These are phyloP conservation scores for Bolboschoenoplectus hybrid DNA, from an alignment of 202 grass and related monocot species.

Conservation along the genomic window DNA sequence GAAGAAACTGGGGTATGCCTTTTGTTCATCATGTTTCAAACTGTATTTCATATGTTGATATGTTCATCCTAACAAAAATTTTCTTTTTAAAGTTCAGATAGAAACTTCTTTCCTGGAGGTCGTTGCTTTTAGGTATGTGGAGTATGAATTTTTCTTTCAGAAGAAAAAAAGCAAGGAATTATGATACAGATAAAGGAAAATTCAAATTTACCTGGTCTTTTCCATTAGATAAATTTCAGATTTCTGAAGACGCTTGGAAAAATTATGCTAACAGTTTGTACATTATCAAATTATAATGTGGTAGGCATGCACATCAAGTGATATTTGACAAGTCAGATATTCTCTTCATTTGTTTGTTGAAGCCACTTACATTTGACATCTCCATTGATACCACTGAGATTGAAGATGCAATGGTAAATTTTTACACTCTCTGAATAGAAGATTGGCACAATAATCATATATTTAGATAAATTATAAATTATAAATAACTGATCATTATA, in stretches of 20 bases:
- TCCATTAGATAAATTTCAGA: not conserved
- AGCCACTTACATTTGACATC: slow-evolving; percentile 58
- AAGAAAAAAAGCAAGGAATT: not conserved
- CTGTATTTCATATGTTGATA: not conserved
- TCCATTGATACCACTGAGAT: slow-evolving; percentile 60
- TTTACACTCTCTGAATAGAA: not conserved
- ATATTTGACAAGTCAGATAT: slow-evolving; percentile 70
- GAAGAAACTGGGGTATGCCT: slow-evolving; percentile 68
- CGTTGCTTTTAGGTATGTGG: slow-evolving; percentile 59
- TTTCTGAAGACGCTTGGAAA: not conserved
- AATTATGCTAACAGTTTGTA: not conserved
- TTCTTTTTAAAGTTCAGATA: slow-evolving; percentile 47
- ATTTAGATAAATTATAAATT: not conserved
- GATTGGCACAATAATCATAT: not conserved
- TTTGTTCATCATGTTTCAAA: not conserved
- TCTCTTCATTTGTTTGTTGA: slow-evolving; percentile 68
- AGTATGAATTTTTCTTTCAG: not conserved
- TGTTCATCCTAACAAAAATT: slow-evolving; percentile 16
- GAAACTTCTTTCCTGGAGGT: slow-evolving; percentile 61
- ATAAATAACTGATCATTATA: not conserved
- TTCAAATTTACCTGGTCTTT: slow-evolving; percentile 15
- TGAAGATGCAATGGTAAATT: slow-evolving; percentile 57
- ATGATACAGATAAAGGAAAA: not conserved
- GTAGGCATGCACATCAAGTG: slow-evolving; percentile 62
- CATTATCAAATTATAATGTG: slow-evolving; percentile 3